phyloP scores from a whole-genome alignment of 768 basidiomycete genomes.

The Aureoboletus auriporus region DNA sequence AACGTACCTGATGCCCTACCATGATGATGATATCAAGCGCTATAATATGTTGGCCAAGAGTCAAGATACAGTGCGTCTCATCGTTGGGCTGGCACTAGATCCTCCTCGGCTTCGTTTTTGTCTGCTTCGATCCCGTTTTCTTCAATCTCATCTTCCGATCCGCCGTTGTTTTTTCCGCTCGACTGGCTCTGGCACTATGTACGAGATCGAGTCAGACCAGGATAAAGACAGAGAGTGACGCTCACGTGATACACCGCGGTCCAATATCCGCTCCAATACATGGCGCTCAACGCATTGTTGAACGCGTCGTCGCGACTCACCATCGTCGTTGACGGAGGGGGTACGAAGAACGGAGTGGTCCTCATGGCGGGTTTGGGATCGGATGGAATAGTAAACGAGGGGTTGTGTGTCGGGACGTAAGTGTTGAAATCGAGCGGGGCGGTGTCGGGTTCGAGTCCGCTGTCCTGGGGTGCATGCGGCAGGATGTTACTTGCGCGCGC shows the following conservation, averaged over 20 bases:
- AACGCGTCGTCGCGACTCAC: constrained; percentile 75
- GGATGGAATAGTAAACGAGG: constrained; percentile 44
- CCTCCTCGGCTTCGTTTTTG: constrained; percentile 18
- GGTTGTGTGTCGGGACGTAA: constrained; percentile 66
- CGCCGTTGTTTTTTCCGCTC: constrained; percentile 14
- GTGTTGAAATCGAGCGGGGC: constrained; percentile 65
- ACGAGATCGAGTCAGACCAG: constrained; percentile 1
- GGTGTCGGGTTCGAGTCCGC: constrained; percentile 44
- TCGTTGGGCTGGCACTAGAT: constrained; percentile 28
- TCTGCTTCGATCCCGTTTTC: constrained; percentile 26
- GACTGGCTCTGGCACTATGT: constrained; percentile 32
- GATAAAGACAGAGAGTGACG: constrained; percentile 3
- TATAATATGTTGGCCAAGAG: background rate
- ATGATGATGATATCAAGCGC: background rate
- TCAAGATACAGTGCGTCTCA: constrained; percentile 5
- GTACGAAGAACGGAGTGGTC: constrained; percentile 24
- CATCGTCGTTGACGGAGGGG: constrained; percentile 32
- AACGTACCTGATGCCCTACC: constrained; percentile 16
- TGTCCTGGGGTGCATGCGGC: background rate
- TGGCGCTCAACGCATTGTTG: constrained; percentile 66
- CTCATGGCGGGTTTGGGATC: constrained; percentile 10
- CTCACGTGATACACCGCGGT: constrained; percentile 79
- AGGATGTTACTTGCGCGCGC: background rate
- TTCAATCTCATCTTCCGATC: constrained; percentile 26
- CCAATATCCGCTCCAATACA: constrained; percentile 90